phyloP scores from a whole-genome alignment of 805 yeast genomes.

The Priceomyces castillae region DNA sequence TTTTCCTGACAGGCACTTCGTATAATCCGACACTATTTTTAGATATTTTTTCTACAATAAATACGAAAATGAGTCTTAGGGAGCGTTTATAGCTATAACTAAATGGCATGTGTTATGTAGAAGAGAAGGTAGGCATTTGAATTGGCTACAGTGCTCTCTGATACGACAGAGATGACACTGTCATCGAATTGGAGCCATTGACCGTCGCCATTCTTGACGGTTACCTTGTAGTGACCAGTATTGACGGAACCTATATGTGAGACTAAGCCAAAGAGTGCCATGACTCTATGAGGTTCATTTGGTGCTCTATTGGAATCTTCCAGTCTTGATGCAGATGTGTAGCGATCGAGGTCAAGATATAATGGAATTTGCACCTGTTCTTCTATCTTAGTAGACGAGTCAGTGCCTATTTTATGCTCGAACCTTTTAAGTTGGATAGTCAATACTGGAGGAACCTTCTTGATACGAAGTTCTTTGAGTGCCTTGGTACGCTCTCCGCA shows the following conservation, averaged over 20 bases:
- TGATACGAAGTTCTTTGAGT: conserved; percentile 63
- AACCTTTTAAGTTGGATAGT: conserved; percentile 83
- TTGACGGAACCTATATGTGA: conserved; percentile 91
- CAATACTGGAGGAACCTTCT: conserved; percentile 71
- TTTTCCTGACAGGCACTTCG: too few relatives aligned
- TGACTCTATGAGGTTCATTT: conserved; percentile 6
- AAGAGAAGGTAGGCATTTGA: conserved; percentile 80
- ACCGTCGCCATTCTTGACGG: conserved; percentile 68
- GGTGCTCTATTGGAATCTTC: conserved; percentile 56
- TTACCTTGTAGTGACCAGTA: conserved; percentile 91
- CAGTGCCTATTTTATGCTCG: conserved; percentile 52
- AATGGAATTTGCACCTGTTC: conserved; percentile 70
- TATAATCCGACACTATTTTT: too few relatives aligned
- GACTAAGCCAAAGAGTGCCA: conserved; percentile 68
- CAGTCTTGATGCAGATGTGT: conserved; percentile 28
- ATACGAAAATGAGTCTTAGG: too few relatives aligned
- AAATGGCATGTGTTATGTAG: conserved; percentile 53
- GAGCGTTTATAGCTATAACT: too few relatives aligned
- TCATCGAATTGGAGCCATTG: conserved; percentile 94
- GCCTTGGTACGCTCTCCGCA: conserved; percentile 67
- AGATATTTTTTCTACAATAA: too few relatives aligned
- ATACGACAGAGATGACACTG: conserved; percentile 66
- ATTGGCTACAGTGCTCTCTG: conserved; percentile 61
- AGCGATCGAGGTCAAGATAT: conserved; percentile 67
- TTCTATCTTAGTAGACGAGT: conserved; percentile 67